Base-by-base conservation (phyloP, 2,329 filamentous ascomycete genomes). In the Aureobasidium sp. region DNA sequence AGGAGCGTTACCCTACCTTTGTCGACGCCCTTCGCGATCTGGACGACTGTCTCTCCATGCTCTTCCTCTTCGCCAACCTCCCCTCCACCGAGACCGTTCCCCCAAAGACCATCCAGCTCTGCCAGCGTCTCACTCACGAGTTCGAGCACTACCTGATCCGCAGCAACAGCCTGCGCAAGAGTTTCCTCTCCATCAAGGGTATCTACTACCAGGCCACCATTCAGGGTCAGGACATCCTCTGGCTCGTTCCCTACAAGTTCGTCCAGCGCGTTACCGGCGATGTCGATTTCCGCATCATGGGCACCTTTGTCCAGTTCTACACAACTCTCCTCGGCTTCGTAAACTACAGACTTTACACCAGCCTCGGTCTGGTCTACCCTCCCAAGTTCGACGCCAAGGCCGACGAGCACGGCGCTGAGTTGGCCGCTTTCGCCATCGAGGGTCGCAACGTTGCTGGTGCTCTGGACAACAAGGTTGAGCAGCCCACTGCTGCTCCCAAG, bases 191-290 rank as follows among this genome's bases (percentile, higher is more conserved):
- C 1, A 97, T 99, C 78, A 99, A 99, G 82, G 94, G 94, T 65
- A 97, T 99, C 71, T 99, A 99, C 80, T 99, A 97, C 77, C 93
- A 97, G 78, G 94, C 93, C 27, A 97, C 88, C 57, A 95, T 99
- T 65, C 91, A 97, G 75, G 94, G 94, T 53, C 92, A 99, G 78
- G 93, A 97, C 71, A 89, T 99, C 54, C 81, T 97, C 67, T 99
- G 94, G 94, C 82, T 99, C 42, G 93, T 97, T 12, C 94, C 94
- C 0, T 99, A 99, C 80, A 91, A 91, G 75, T 99, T 99, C 77
- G 96, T 97, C 71, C 94, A 99, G 80, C 83, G 90, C 68, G 87
- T 96, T 15, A 90, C 94, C 44, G 90, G 89, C 62, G 94, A 99
- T 75, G 89, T 99, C 66, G 94, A 99, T 75, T 99, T 97, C 79